Evolutionary conservation across 2,329 filamentous ascomycete species (phyloP).

Genomic region (Pestalotiopsis sp.): DNA sequence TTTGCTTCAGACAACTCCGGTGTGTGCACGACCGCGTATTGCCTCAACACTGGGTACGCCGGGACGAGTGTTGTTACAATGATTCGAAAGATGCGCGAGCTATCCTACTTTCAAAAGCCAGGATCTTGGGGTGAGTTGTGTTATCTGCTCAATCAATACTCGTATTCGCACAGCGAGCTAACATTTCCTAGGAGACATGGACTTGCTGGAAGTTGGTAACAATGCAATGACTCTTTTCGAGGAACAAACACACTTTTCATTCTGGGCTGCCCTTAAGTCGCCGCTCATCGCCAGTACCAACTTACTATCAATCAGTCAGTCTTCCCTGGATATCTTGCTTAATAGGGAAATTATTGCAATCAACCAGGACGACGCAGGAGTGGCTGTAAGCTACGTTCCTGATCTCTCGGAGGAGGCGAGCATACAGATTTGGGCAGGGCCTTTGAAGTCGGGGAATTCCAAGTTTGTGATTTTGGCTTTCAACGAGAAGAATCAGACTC

Average conservation of each 20-base stretch:
- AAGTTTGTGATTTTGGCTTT: slow-evolving; percentile 19
- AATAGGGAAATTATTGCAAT: slow-evolving; percentile 41
- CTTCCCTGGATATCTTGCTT: slow-evolving; percentile 38
- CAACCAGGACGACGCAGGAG: slow-evolving; percentile 35
- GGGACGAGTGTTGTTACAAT: slow-evolving; percentile 27
- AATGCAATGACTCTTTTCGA: slow-evolving; percentile 38
- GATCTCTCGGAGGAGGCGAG: slow-evolving; percentile 25
- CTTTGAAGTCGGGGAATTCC: slow-evolving; percentile 10
- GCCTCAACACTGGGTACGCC: slow-evolving; percentile 30
- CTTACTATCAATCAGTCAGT: slow-evolving; percentile 32
- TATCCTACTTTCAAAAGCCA: slow-evolving; percentile 31
- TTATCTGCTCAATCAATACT: not conserved
- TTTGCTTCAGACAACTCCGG: slow-evolving; percentile 25
- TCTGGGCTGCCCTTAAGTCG: slow-evolving; percentile 49
- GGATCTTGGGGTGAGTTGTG: slow-evolving; percentile 27
- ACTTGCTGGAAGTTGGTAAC: slow-evolving; percentile 45
- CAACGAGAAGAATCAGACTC: slow-evolving; percentile 14
- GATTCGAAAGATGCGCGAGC: slow-evolving; percentile 36
- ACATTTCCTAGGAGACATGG: slow-evolving; percentile 33
- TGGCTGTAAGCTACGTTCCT: slow-evolving; percentile 27
- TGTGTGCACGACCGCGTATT: slow-evolving; percentile 34
- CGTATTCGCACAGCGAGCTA: not conserved
- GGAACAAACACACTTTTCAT: slow-evolving; percentile 45
- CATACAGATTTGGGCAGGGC: slow-evolving; percentile 31
- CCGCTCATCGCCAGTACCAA: slow-evolving; percentile 45